Evolutionary conservation across 1,284 basidiomycete genomes (phyloP), one percentile per base, ranked within the genome.

Genomic region (Cystobasidium sp.): DNA sequence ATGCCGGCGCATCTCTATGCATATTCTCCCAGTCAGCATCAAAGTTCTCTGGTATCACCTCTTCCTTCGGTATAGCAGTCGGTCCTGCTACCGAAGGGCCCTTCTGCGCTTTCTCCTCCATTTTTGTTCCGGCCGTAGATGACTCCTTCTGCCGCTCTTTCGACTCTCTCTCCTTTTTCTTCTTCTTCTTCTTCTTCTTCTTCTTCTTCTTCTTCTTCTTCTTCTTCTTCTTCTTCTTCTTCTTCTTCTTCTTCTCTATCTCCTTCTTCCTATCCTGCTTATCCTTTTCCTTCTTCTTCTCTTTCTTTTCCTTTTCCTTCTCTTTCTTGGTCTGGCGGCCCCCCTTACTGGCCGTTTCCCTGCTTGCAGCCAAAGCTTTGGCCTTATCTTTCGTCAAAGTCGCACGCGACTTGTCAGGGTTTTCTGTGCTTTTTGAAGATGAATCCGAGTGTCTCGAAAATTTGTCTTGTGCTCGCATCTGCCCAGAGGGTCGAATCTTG

Each of bases 11-110:
- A 10, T 18, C 37, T 41, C 20, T 9, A 18, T 43, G 12, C 37
- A 59, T 41, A n/a, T 59, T 59, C 37, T 41, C 56, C 56, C 39
- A 59, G 12, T 59, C 37, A 16, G 56, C 56, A 4, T 59, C 37
- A n/a, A 59, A 59, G 9, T 41, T 7, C 20, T 59, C 56, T 5
- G 56, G 39, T 41, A 41, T 41, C 20, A n/a, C 10, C 14, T 18
- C 56, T 41, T 41, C 31, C 31, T 31, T 31, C 31, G 31, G 31
- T 31, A 31, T 14, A 20, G 14, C 37, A 39, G 56, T 16, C 14
- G 5, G 12, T n/a, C n/a, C 41, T n/a, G 56, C 18, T 41, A 39
- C 6, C 1, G 56, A 49, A 1, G n/a, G n/a, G 18, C 43, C 56
- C 39, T 41, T 59, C 14, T 31, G n/a, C 20, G 18, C 9, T 12